These are phyloP conservation scores for Schizonepeta tenuifolia DNA, from an alignment of 257 asterid species.

Conservation along the genomic window DNA sequence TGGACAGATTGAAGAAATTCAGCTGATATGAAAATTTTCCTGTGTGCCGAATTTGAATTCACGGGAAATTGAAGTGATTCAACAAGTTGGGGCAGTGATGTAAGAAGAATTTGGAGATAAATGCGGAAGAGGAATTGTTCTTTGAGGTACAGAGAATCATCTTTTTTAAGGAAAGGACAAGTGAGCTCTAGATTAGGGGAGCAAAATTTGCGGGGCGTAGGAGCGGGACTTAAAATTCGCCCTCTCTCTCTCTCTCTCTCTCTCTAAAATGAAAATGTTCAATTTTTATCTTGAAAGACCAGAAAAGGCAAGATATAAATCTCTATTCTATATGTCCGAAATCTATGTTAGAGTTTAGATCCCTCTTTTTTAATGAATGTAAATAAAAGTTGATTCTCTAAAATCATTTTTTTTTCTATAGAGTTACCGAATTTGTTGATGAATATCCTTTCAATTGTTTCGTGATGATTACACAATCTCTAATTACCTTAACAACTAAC, in stretches of 20 bases:
- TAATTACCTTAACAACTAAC: background rate
- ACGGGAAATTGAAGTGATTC: constrained; percentile 8
- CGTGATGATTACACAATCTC: too few species aligned
- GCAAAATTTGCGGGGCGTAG: constrained; percentile 37
- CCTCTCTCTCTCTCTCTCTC: background rate
- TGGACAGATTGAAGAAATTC: constrained; percentile 35
- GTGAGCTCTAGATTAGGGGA: constrained; percentile 36
- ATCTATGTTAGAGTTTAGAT: background rate
- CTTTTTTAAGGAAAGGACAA: constrained; percentile 39
- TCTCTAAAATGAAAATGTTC: background rate
- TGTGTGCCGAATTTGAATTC: constrained; percentile 9
- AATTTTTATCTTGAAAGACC: background rate
- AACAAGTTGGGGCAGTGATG: constrained; percentile 30
- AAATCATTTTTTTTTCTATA: background rate
- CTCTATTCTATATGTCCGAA: background rate
- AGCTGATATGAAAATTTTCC: background rate
- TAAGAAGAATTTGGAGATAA: constrained; percentile 33
- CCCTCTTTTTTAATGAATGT: background rate
- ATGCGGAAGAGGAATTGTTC: constrained; percentile 31
- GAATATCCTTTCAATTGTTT: too few species aligned
- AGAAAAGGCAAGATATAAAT: background rate
- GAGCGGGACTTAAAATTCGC: background rate
- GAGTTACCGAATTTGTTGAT: background rate
- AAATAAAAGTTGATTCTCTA: background rate
- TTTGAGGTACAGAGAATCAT: constrained; percentile 55